Evolutionary conservation across 1,284 basidiomycete species (phyloP), one percentile per base, ranked within the genome.

Genomic region (Cystobasidium pallidum): DNA sequence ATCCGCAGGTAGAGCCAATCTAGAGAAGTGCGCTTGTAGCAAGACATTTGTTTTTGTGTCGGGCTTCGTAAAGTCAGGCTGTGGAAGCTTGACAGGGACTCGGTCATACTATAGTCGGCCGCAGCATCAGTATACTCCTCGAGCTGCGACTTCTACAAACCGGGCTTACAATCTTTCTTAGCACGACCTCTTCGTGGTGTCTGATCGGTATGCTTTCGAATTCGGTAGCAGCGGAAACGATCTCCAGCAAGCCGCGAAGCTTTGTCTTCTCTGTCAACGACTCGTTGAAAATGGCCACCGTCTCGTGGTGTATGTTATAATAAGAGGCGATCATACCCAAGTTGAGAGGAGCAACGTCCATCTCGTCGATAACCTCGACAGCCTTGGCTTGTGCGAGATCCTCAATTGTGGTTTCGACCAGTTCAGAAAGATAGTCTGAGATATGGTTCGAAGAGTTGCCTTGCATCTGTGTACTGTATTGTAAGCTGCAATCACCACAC

Each of bases 11-110:
- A 99, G 85, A 59, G 89, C 88, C 45, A 99, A 84, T 13, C 94
- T 89, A 6, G 91, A 91, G 84, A 99, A 99, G 83, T 99, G 95
- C 0, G 96, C 94, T 81, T 99, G 94, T 0, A 99, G 85, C 3
- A 99, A 86, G 26, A 99, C 84, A 88, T 95, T 97, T 0, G 93
- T 95, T 84, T 99, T 99, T 88, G 99, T 97, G 80, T 95, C 90
- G 0, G 95, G 95, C 30, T 90, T 91, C 78, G 92, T 90, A 81
- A 93, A 96, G 82, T 97, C 91, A 73, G 86, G 86, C 26, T 75
- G 75, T 70, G 93, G 89, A 49, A 98, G 85, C 84, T 99, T 99
- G 83, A 97, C 91, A 0, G 95, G 95, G 0, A 97, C 89, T n/a
- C 94, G 91, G 80, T 98, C 94, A 81, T 99, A 99, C 68, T 71